These are phyloP conservation scores for Chytriomyces sp. DNA, from an alignment of 192 early-diverging fungal genomes.

Conservation along the genomic window DNA sequence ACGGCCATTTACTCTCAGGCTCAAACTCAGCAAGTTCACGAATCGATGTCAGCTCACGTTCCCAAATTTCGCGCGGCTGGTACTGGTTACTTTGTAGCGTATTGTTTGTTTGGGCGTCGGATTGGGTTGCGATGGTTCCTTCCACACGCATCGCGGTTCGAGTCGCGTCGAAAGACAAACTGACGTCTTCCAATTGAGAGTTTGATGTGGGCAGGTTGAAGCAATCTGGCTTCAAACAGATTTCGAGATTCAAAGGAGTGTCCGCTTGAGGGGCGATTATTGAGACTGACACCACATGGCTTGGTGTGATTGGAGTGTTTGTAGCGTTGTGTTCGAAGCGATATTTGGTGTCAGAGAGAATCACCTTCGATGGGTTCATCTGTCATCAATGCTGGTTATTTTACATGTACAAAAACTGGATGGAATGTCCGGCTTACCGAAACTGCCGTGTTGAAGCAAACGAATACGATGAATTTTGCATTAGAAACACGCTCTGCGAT, in stretches of 20 bases:
- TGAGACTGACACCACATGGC: too few species aligned
- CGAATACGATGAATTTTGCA: conserved; percentile 9
- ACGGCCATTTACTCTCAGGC: conserved; percentile 80
- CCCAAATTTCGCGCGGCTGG: conserved; percentile 47
- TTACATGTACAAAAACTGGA: background rate
- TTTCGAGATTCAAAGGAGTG: background rate
- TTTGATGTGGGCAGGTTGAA: background rate
- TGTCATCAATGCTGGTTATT: background rate
- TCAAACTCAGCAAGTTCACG: conserved; percentile 77
- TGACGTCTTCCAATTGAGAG: background rate
- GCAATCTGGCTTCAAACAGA: background rate
- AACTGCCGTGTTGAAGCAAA: conserved; percentile 30
- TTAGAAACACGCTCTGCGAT: background rate
- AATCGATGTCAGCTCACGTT: conserved; percentile 64
- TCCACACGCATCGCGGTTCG: background rate
- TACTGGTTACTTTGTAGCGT: background rate
- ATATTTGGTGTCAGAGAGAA: too few species aligned
- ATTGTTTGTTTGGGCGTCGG: background rate
- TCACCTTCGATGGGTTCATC: too few species aligned
- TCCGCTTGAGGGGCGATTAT: background rate
- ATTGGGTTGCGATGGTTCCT: background rate
- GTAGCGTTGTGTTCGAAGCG: too few species aligned
- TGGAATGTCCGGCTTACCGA: background rate
- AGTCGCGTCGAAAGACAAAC: background rate
- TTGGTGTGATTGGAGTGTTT: too few species aligned